Evolutionary conservation across 176 grass and related monocot genomes (phyloP), one percentile per base, ranked within the genome.

Genomic region (Eleusine indica): DNA sequence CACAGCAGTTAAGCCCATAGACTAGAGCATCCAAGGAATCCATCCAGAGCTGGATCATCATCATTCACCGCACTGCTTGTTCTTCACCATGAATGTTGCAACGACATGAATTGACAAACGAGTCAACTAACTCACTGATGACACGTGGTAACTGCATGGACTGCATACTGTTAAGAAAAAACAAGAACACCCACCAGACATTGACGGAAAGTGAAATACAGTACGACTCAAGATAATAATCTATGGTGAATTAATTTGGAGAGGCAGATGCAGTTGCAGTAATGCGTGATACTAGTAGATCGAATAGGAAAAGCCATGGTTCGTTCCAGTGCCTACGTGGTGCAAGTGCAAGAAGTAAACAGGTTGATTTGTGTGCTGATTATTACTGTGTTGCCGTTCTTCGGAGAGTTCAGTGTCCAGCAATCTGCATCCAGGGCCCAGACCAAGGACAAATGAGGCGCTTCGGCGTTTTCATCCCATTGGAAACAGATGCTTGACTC

Each of bases 1-100:
- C 19, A 37, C 64, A 68, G 86, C 64, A 79, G 21, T 82, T 42
- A 78, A 49, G 75, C 61, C 47, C 32, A 88, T 73, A 39, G 74
- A 35, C 43, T 46, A 46, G 51, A 53, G 51, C 30, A 88, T 88
- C 60, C 74, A 84, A 73, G 74, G 68, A 37, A 73, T 46, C 44
- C 51, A 17, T 53, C 0, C 86, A 35, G 57, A 38, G 66, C 40
- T 73, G 12, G 86, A 79, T 74, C 68, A 67, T 79, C 60, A 67
- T 79, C 76, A 49, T 53, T 68, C 63, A 80, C 66, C 44, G 18
- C 63, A 51, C 18, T 70, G 56, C 52, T 67, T 17, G 17, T 1
- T 57, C 37, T 53, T 76, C 52, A 40, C 39, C 48, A 61, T 84
- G 19, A 74, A 83, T 78, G 67, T 43, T 22, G 47, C 57, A 25